Evolutionary conservation across 345 rosid genomes (phyloP), one percentile per base, ranked within the genome.

Genomic region (Acer saccharum): DNA sequence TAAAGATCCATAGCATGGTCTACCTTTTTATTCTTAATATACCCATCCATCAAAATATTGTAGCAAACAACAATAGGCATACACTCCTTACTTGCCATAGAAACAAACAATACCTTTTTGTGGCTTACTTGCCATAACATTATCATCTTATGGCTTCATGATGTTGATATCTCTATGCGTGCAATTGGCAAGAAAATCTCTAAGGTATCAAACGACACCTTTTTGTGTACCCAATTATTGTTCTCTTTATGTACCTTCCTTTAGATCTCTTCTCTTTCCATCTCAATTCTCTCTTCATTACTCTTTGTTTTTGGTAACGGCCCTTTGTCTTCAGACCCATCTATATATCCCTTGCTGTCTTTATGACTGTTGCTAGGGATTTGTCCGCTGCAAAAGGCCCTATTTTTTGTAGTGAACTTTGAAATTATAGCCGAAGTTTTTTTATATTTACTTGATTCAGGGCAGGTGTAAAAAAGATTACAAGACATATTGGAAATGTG

Each of bases 231-330:
- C 90, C 90, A 2, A 46, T 89, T 68, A 48, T 86, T 0, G 48
- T 73, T 54, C 62, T 73, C 8, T 86, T 86, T 72, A 73, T 89
- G 21, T 77, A 77, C 35, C 81, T 87, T 62, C 89, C 92, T 61
- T 84, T 87, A 1, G 48, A 65, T 18, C 77, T 83, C 18, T 67
- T 72, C 69, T 76, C 86, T 1, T 14, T 81, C 1, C 76, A 86
- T 27, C 71, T 86, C 0, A 46, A 74, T 0, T 88, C 87, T 41
- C 16, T 58, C 71, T 82, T 90, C 75, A 4, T 69, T 87, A n/a
- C 86, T 87, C 72, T 87, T 89, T 29, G 88, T 90, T 63, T 83
- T 87, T 8, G 85, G 78, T 6, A 63, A 72, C 0, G 92, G 90
- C 73, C 87, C 88, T 55, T 77, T 88, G 39, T 77, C 73, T 63